A percentile compares a stretch with the other conserved stretches of the same genome.
phyloP scores from a whole-genome alignment of 2,329 filamentous ascomycete genomes.

The Fusarium algeriense region DNA sequence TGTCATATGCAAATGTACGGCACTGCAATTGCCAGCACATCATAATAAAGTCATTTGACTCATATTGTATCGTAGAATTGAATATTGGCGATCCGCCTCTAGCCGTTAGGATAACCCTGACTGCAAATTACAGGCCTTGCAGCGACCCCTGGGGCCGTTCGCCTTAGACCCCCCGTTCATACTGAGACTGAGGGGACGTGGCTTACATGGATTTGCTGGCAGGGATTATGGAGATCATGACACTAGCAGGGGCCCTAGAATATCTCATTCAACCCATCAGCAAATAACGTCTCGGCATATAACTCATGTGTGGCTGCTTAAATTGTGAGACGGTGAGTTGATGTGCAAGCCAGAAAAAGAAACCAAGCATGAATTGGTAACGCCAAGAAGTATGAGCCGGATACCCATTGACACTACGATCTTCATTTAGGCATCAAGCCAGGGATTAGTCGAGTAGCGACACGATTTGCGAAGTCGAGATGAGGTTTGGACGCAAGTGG shows the following conservation, averaged over 20 bases:
- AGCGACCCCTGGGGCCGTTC: slow-evolving; percentile 11
- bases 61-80: slow-evolving; percentile 1
- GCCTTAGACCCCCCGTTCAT: slow-evolving; percentile 1
- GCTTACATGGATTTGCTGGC: slow-evolving; percentile 29
- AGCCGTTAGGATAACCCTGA: slow-evolving; percentile 30
- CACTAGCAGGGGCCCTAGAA: slow-evolving; percentile 36
- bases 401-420: slow-evolving; percentile 10
- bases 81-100: slow-evolving; percentile 22
- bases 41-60: slow-evolving; percentile 4
- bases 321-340: slow-evolving; percentile 5
- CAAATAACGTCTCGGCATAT: slow-evolving; percentile 24
- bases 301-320: slow-evolving; percentile 13
- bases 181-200: slow-evolving; percentile 25
- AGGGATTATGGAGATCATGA: slow-evolving; percentile 43
- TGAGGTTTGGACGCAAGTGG: slow-evolving; percentile 4
- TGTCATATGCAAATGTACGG: slow-evolving; percentile 8
- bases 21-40: slow-evolving; percentile 9
- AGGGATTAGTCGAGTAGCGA: background rate
- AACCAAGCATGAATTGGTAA: background rate
- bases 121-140: slow-evolving; percentile 27
- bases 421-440: slow-evolving; percentile 11
- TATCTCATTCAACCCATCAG: slow-evolving; percentile 1
- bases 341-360: background rate
- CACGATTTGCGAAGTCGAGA: background rate
- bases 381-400: background rate